Base-by-base conservation (phyloP, 2,329 filamentous ascomycete species). In the Colletotrichum costaricense region DNA sequence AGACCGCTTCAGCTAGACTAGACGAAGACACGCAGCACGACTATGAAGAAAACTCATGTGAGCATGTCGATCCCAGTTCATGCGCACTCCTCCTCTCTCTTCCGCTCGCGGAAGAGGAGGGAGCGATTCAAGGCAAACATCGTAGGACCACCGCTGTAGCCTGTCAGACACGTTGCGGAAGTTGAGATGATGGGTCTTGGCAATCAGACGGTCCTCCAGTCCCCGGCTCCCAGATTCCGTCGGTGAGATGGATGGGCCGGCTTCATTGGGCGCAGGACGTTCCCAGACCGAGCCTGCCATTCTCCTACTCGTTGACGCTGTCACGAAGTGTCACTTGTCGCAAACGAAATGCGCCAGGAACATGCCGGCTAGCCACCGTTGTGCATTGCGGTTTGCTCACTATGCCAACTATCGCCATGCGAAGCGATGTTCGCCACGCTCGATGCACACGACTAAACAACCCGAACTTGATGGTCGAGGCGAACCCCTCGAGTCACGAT, bases 141-240 rank as follows among this genome's bases (percentile, higher is more conserved):
- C 22, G 30, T 54, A 38, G 52, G 49, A n/a, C 54, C 42, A 59
- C 69, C 19, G 52, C 59, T 54, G 26, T 26, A 26, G 26, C 4
- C 26, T 26, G 42, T 19, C 28, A 30, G 22, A 35, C 67, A 38
- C 33, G 54, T 72, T 42, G 59, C 46, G 55, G 52, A 63, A 65
- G 35, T 63, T 74, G 60, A 57, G 69, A 73, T 73, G 69, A 69
- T 49, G 69, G 69, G 60, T 52, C 49, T 30, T 69, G 49, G 11
- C 30, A n/a, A 46, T 73, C 69, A 54, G 58, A 74, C n/a, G 59
- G 63, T 30, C 26, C 42, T 30, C 22, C n/a, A 24, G 38, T 59
- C 24, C 38, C 64, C 66, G 60, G 70, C 60, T 60, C 28, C 28
- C 38, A 59, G 16, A 33, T 62, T 56, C 70, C 66, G 55, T 49